Evolutionary conservation across 805 yeast species (phyloP), one percentile per base, ranked within the genome.

Genomic region (Candida morakotiae): DNA sequence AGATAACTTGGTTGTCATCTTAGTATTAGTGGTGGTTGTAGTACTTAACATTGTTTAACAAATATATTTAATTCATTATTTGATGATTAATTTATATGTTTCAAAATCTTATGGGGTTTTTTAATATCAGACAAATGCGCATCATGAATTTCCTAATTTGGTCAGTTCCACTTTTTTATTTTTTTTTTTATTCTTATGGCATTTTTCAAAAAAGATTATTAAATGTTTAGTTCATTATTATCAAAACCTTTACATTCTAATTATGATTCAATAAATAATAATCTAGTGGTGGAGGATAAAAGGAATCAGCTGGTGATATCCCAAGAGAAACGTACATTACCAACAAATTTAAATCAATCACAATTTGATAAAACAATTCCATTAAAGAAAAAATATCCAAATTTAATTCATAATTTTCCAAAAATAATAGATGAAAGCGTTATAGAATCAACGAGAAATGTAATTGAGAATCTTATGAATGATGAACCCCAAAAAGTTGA

Each of bases 361-460:
- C 19, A 25, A 10, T 74, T 75, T 37, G 67, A 71, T 24, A 83
- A 77, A 37, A 71, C 83, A 21, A 70, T 81, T 18, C 88, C 89
- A 0, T 58, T 81, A 34, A 69, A 84, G 42, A 45, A 44, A 31
- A 43, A 55, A 35, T 65, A 45, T 35, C 71, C 71, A 9, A 52
- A 61, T 36, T 52, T 67, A 37, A 60, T 56, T 23, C 72, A 65
- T 40, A 53, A 54, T 32, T 67, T 67, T 35, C 73, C 73, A 2
- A 48, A 63, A 23, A 51, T 55, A 29, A 44, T 47, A n/a, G 51
- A 64, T 48, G 64, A 43, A 57, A 75, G 2, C 69, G 69, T 26
- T 73, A 65, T 81, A 1, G 60, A 67, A 5, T 71, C 71, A 34
- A 87, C 96, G 0, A 69, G 66, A 52, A 62, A 53, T 1, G 79